Evolutionary conservation across 352 stramenopile genomes (phyloP), one percentile per base, ranked within the genome.

Genomic region (Pythium sp.): DNA sequence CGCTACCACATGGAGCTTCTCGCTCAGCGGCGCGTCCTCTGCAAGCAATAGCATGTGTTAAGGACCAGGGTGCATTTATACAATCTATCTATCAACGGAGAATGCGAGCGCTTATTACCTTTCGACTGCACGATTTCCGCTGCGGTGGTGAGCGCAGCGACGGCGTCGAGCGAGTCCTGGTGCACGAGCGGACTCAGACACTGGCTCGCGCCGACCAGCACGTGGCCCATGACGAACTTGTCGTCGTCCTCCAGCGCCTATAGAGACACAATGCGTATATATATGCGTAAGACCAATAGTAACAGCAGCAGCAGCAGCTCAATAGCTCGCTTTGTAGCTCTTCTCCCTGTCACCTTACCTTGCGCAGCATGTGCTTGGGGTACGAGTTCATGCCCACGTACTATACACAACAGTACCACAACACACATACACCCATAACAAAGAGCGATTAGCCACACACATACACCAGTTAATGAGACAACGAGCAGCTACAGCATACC

Each of bases 351-450:
- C 14, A 14, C 38, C 38, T 18, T 62, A 82, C 77, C 73, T 91
- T 78, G 28, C 88, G 79, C 58, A 93, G 69, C 74, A 89, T 82
- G 64, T 86, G 80, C 70, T 91, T 91, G 18, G 86, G 86, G 66
- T 92, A 79, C 62, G 81, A 77, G 49, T 92, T 94, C 86, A 94
- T 92, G 41, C 79, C 77, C 36, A 91, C 86, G 65, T 90, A 94
- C 84, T 93, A 49, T 49, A 59, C 34, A 56, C 8, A 12, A 51
- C 18, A 51, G 43, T 4, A 24, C 3, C 18, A 12, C 2, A 51
- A 49, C n/a, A 54, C 15, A 47, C 6, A 24, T 32, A 32, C 30
- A 32, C 30, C 3, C 24, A 57, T 43, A 49, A 65, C 43, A 53
- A 5, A 68, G 20, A 46, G 3, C 22, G 18, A 15, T 12, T n/a